phyloP scores from a whole-genome alignment of 2,329 filamentous ascomycete genomes.

The Fragosphaeria purpurea region DNA sequence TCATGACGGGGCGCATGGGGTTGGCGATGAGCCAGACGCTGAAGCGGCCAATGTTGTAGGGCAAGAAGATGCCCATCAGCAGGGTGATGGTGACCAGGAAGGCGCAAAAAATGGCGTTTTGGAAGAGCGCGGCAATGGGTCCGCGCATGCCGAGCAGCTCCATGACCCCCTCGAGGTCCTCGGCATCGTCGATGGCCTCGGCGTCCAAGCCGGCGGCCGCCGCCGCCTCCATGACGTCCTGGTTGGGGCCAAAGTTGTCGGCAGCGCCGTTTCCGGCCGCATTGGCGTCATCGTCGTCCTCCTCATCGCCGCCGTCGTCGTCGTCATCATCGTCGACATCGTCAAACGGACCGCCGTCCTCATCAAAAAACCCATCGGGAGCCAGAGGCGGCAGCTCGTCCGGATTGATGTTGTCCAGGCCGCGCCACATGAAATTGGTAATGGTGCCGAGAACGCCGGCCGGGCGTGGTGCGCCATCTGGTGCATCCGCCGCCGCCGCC shows the following conservation, averaged over 20 bases:
- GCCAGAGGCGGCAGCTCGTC: constrained; percentile 37
- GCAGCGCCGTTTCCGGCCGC: constrained; percentile 12
- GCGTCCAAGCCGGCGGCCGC: constrained; percentile 60
- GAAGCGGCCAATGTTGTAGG: constrained; percentile 84
- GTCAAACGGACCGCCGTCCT: constrained; percentile 17
- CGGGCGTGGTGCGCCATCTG: constrained; percentile 14
- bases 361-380: constrained; percentile 27
- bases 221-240: constrained; percentile 54
- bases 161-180: constrained; percentile 92
- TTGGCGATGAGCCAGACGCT: constrained; percentile 71
- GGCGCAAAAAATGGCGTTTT: constrained; percentile 90
- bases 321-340: constrained; percentile 1
- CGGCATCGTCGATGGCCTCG: constrained; percentile 71
- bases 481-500: background rate
- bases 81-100: constrained; percentile 83
- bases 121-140: constrained; percentile 76
- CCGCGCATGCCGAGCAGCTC: constrained; percentile 96
- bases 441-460: constrained; percentile 33
- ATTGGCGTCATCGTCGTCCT: background rate
- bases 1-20: constrained; percentile 63
- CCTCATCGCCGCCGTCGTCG: constrained; percentile 13
- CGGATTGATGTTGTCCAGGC: constrained; percentile 42
- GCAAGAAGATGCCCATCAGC: constrained; percentile 75
- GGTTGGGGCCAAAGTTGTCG: constrained; percentile 21
- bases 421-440: constrained; percentile 54